Base-by-base conservation (phyloP, 495 filamentous ascomycete genomes). In the Aspergillus diversus region DNA sequence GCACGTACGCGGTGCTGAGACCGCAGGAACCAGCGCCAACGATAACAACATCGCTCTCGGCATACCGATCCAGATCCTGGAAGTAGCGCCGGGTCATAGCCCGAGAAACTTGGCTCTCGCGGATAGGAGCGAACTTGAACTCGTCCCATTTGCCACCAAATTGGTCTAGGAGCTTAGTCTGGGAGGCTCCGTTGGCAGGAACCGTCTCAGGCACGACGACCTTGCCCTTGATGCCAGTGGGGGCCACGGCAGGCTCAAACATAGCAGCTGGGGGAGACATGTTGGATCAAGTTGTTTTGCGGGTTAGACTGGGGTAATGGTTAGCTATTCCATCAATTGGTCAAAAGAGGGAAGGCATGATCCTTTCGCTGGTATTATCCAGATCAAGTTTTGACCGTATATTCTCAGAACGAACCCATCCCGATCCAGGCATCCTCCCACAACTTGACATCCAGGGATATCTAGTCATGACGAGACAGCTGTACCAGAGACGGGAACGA, bases 361-460 rank as follows among this genome's bases (percentile, higher is more conserved):
- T 94, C 90, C 90, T 95, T 92, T 91, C 92, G 92, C 92, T 92
- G 90, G 92, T 89, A 94, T 95, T 96, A 93, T 92, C 92, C 90
- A 92, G 92, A 94, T 96, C 92, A 95, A 94, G 92, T 96, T 93
- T 74, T 80, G 79, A 88, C 92, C 91, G 92, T 96, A 89, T 95
- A 85, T 89, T 96, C 90, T 96, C 92, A 95, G 92, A 86, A 84
- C 83, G 81, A 84, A 80, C 75, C 76, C 78, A 74, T 53, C 71
- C 58, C 66, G 63, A 57, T 60, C 27, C 37, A 13, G 43, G 49
- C 31, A 16, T 59, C 17, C 34, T 46, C 32, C 7, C 16, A 17
- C 11, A 17, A 17, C 6, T 27, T 2, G n/a, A 50, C 5, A 50
- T 9, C 47, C 11, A 21, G 11, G 47, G 16, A 31, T 60, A 56